These are phyloP conservation scores for Dichotomocladium elegans DNA, from an alignment of 371 early-diverging fungal species.

Conservation along the genomic window DNA sequence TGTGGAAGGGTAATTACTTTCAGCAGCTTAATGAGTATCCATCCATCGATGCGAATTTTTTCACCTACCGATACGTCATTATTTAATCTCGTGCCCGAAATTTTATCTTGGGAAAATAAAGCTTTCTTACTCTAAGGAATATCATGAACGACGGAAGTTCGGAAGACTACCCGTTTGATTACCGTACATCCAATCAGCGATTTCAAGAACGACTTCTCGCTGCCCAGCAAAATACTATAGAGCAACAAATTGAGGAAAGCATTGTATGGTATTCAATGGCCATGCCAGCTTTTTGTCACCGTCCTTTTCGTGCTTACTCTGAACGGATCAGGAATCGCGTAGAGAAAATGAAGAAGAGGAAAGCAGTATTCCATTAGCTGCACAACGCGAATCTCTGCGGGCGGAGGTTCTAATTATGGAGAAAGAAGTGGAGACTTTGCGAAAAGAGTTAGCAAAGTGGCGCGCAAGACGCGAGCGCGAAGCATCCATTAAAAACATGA, in stretches of 20 bases:
- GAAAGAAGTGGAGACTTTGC: constrained; percentile 7
- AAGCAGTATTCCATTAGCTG: constrained; percentile 10
- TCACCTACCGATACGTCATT: no score
- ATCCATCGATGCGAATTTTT: no score
- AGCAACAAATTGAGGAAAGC: constrained; percentile 16
- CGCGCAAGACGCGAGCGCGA: constrained; percentile 17
- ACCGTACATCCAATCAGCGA: constrained; percentile 16
- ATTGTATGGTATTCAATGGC: constrained; percentile 17
- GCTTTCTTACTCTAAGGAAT: no score
- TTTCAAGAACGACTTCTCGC: constrained; percentile 25
- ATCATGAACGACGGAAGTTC: constrained; percentile 5
- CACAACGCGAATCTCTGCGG: background rate
- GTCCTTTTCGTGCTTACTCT: no score
- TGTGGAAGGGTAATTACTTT: no score
- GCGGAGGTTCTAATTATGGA: constrained; percentile 13
- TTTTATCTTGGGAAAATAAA: no score
- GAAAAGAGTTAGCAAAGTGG: constrained; percentile 11
- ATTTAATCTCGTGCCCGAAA: no score
- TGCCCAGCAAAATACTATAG: constrained; percentile 13
- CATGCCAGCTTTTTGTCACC: background rate
- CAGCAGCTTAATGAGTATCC: no score
- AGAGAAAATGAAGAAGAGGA: background rate
- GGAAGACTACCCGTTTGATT: constrained; percentile 13
- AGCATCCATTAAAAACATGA: constrained; percentile 25
- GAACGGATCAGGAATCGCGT: background rate